A percentile compares a stretch with the other conserved stretches of the same genome.
Evolutionary conservation across 148 eudicot species (phyloP).

Genomic region (Cornus florida): DNA sequence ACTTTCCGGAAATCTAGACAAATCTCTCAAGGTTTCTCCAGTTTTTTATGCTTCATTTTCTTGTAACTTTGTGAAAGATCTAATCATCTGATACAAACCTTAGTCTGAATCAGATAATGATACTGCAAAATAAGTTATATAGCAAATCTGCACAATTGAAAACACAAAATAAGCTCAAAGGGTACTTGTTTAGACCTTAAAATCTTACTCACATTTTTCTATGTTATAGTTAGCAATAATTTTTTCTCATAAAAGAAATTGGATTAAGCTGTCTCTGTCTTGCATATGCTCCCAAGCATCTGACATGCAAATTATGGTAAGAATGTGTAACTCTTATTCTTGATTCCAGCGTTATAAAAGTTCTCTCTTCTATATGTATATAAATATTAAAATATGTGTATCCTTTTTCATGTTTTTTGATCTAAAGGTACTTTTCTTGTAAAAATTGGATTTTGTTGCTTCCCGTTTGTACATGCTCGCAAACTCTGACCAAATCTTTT

Average conservation of each 20-base stretch:
- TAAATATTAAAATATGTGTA: neutral
- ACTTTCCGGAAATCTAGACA: conserved; percentile 66
- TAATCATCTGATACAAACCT: neutral
- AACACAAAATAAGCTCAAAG: neutral
- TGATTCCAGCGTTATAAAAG: too few relatives aligned
- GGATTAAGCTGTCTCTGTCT: too few relatives aligned
- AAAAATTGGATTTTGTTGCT: too few relatives aligned
- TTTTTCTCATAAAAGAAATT: too few relatives aligned
- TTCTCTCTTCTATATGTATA: too few relatives aligned
- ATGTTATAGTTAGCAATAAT: neutral
- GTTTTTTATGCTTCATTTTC: neutral
- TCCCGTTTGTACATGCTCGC: too few relatives aligned
- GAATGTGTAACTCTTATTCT: too few relatives aligned
- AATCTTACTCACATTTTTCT: neutral
- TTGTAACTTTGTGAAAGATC: neutral
- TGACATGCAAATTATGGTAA: too few relatives aligned
- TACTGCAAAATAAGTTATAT: neutral
- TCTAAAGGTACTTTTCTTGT: neutral
- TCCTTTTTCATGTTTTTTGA: neutral
- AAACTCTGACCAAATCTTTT: too few relatives aligned
- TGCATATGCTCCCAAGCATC: too few relatives aligned
- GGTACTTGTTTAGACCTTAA: neutral
- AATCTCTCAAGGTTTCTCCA: conserved; percentile 56
- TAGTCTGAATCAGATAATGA: neutral
- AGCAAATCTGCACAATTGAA: neutral